A percentile compares a stretch with the other conserved stretches of the same genome.
Conservation (phyloP, 495 filamentous ascomycete genomes). For the Hyaloscypha variabilis region DNA sequence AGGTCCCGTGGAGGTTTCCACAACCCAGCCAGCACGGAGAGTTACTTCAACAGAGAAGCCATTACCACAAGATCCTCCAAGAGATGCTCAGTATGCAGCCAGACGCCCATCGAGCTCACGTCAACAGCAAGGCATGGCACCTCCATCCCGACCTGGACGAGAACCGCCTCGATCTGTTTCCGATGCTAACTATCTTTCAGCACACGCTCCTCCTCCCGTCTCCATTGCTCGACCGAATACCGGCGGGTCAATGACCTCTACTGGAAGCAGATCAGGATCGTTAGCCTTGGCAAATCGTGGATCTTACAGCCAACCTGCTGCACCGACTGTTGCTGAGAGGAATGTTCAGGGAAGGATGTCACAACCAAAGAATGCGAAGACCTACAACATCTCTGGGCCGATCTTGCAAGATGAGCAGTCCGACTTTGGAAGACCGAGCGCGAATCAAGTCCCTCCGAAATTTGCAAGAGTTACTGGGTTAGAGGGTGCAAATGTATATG, state of each 20-base stretch:
- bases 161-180: constrained; percentile 51
- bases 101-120: constrained; percentile 50
- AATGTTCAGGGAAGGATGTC: constrained; percentile 91
- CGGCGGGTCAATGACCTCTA: constrained; percentile 78
- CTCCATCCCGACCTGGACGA: constrained; percentile 55
- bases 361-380: constrained; percentile 67
- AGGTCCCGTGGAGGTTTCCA: constrained; percentile 35
- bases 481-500: constrained; percentile 45
- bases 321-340: constrained; percentile 83
- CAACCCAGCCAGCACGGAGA: constrained; percentile 30
- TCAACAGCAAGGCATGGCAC: constrained; percentile 47
- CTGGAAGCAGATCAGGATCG: constrained; percentile 52
- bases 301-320: constrained; percentile 87
- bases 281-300: constrained; percentile 73
- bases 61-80: constrained; percentile 51
- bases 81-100: constrained; percentile 43
- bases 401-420: constrained; percentile 58
- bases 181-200: constrained; percentile 48
- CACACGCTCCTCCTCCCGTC: constrained; percentile 37
- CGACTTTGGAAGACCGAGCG: constrained; percentile 60
- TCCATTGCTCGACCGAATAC: constrained; percentile 72
- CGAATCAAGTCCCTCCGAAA: constrained; percentile 43
- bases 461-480: constrained; percentile 53
- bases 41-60: constrained; percentile 49
- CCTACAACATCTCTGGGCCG: constrained; percentile 76